phyloP scores from a whole-genome alignment of 768 basidiomycete genomes.

The Hydnum rufescens region DNA sequence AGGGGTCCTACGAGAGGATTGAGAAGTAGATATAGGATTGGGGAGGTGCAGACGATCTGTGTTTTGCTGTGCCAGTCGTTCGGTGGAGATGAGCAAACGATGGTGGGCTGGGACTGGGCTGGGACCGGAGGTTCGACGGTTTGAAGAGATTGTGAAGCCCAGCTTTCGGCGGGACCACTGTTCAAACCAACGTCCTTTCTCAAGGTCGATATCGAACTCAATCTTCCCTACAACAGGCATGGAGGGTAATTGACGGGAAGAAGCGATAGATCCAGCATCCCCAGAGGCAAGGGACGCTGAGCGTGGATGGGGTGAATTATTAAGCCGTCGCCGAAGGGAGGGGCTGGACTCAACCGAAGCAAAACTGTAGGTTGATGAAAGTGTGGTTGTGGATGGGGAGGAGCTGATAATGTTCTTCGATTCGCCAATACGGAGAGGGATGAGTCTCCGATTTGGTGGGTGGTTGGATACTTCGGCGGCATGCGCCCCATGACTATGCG shows the following conservation, averaged over 20 bases:
- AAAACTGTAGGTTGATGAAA: constrained; percentile 10
- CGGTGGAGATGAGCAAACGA: not conserved
- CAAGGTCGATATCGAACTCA: constrained; percentile 80
- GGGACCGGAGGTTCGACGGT: not conserved
- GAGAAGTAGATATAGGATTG: not conserved
- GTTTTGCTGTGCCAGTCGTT: not conserved
- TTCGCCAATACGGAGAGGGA: not conserved
- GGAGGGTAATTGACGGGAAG: constrained; percentile 20
- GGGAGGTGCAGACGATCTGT: not conserved
- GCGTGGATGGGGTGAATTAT: not conserved
- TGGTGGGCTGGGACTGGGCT: not conserved
- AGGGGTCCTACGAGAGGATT: not conserved
- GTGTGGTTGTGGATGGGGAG: constrained; percentile 35
- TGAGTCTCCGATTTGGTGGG: not conserved
- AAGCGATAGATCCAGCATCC: constrained; percentile 11
- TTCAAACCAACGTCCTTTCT: constrained; percentile 69
- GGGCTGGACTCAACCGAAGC: not conserved
- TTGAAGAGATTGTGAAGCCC: not conserved
- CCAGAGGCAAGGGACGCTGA: constrained; percentile 2
- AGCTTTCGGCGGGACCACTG: constrained; percentile 37
- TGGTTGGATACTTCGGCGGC: constrained; percentile 16
- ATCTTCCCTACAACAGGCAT: constrained; percentile 78
- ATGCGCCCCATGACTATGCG: not conserved
- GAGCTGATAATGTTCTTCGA: constrained; percentile 28
- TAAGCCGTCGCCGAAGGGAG: not conserved